Base-by-base conservation (phyloP, 1,139 yeast species). In the Geotrichum reessii region DNA sequence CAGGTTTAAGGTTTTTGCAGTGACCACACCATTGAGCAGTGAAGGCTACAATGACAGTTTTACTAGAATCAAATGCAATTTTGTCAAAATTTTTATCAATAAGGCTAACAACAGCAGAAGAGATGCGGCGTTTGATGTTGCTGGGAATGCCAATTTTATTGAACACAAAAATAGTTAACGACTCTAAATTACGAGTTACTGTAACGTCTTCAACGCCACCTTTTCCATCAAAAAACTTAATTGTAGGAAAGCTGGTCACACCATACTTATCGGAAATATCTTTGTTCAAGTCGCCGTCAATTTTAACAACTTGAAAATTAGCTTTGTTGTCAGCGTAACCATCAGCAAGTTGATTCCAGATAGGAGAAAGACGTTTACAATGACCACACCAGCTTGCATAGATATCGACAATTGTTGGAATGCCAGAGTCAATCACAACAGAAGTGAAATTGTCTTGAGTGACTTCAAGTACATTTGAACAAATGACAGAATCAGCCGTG, bases 371-470 rank as follows among this genome's bases (percentile, higher is more conserved):
- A 56, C 77, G 79, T 71, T 83, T 82, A 73, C 95, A 87, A 71
- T 87, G 93, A 44, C 89, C 80, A 69, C 95, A 87, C 95, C 95
- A 87, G 59, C 84, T 82, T 49, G 95, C 93, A 67, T 84, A 86
- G 65, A 87, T 81, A 61, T 87, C 88, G 54, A 87, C 87, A 61
- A 87, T 77, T 0, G 89, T 78, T 62, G 81, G 82, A 64, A 85
- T 83, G 11, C 83, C 85, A 0, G 85, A 78, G 17, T 78, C 74
- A 56, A 79, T 70, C 14, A 84, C 86, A 42, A 81, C 70, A 24
- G 77, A 79, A 53, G 82, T 81, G 67, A 87, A 83, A 61, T 78
- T 80, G 56, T 76, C 73, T 61, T 76, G 79, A 58, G 74, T 72
- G 47, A 76, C 78, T 60, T 75, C 78, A 42, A 78, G 71, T 33